Evolutionary conservation across 1,284 basidiomycete genomes (phyloP), one percentile per base, ranked within the genome.

Genomic region (Malassezia arunalokei): DNA sequence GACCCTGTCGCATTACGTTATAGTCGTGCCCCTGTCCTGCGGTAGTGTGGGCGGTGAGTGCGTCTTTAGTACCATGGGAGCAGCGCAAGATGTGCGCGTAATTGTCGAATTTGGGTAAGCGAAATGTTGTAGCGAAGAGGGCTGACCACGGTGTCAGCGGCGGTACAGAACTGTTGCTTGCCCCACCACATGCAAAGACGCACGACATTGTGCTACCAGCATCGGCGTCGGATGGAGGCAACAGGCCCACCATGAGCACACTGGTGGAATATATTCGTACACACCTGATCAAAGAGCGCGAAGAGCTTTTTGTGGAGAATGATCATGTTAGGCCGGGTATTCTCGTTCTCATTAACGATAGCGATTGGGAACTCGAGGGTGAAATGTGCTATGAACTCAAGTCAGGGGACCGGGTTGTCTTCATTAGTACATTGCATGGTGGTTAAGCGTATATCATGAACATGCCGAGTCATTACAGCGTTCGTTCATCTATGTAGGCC

Each of bases 321-420:
- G 82, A 81, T 29, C 87, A 83, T 35, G 86, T 95, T 14, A 88
- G 92, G 11, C 92, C 92, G 0, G 92, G 92, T 0, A 94, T 98
- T 40, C 78, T 98, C 5, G 91, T 96, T 0, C 78, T 98, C 29
- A 83, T 98, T 59, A 98, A 96, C 72, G 87, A 95, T 64, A 86
- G 87, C 1, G 92, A 98, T 68, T 98, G 92, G 92, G 92, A 96
- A 72, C 79, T 98, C 8, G 91, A 96, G 71, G 90, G 89, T 31
- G 92, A 96, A 74, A 83, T 87, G 20, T 83, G 86, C 29, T 96
- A 94, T 71, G 77, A 77, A 58, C 74, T 96, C 52, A 79, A 86
- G 71, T 78, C 84, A 35, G 79, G 81, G 3, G 92, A 98, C 73
- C 86, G 92, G 75, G 80, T 96, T 47, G 87, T 94, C 6, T 92